These are phyloP conservation scores for Aspergillus floridensis DNA, from an alignment of 2,329 filamentous ascomycete genomes.

Conservation along the genomic window DNA sequence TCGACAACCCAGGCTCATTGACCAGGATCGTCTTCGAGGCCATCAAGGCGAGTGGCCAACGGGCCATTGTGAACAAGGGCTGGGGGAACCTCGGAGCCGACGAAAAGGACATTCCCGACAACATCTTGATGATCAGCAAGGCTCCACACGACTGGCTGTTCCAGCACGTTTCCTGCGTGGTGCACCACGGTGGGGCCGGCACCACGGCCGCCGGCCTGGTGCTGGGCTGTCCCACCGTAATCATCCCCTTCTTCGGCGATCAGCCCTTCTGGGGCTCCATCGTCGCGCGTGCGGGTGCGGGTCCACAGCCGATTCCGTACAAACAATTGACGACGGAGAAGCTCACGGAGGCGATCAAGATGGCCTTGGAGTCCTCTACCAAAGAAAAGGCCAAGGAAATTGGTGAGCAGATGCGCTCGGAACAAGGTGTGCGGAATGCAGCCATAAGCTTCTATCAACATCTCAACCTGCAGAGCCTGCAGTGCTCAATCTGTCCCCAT, in stretches of 20 bases:
- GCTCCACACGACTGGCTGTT: constrained; percentile 90
- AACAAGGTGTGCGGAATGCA: constrained; percentile 62
- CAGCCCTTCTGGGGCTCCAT: constrained; percentile 82
- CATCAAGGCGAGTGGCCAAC: constrained; percentile 62
- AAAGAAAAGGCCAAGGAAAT: constrained; percentile 56
- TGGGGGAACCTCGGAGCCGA: constrained; percentile 83
- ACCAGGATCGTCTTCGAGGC: constrained; percentile 72
- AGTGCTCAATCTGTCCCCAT: constrained; percentile 67
- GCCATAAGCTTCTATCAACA: constrained; percentile 70
- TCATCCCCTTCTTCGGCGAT: constrained; percentile 85
- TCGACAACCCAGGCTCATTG: constrained; percentile 70
- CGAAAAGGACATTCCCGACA: constrained; percentile 65
- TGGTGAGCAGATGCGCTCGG: constrained; percentile 64
- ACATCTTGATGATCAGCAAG: constrained; percentile 80
- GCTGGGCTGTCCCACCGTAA: constrained; percentile 73
- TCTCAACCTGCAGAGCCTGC: constrained; percentile 62
- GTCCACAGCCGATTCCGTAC: constrained; percentile 67
- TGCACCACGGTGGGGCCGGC: constrained; percentile 84
- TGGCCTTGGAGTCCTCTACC: constrained; percentile 60
- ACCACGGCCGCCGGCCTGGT: constrained; percentile 86
- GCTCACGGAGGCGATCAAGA: constrained; percentile 62
- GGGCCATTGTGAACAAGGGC: constrained; percentile 80
- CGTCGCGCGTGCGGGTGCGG: constrained; percentile 69
- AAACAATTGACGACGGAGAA: constrained; percentile 65
- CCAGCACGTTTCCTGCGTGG: constrained; percentile 73